Conservation (phyloP, 1,284 basidiomycete species). For the Apiotrichum sp. region DNA sequence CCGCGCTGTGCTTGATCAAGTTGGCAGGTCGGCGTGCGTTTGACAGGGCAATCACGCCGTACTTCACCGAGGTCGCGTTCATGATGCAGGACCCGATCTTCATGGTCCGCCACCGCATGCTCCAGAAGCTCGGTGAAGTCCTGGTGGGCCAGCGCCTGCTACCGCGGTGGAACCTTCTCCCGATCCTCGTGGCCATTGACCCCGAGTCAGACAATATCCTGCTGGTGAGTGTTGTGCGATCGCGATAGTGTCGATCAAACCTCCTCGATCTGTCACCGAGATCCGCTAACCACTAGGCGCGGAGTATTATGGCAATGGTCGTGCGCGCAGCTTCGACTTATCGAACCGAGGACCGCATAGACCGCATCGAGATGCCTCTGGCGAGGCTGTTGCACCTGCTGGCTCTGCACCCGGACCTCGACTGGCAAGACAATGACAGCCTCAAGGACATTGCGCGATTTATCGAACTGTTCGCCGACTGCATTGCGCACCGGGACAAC, state of each 20-base stretch:
- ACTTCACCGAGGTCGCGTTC: conserved; percentile 67
- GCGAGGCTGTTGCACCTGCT: conserved; percentile 79
- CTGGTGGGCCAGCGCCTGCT: conserved; percentile 60
- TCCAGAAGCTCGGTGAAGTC: conserved; percentile 66
- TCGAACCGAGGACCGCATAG: conserved; percentile 55
- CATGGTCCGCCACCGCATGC: conserved; percentile 71
- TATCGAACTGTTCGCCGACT: conserved; percentile 78
- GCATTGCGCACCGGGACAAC: conserved; percentile 68
- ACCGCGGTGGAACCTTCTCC: conserved; percentile 70
- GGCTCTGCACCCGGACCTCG: conserved; percentile 70
- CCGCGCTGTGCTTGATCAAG: conserved; percentile 73
- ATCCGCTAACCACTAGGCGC: conserved; percentile 17
- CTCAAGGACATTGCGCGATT: conserved; percentile 75
- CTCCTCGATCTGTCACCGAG: too few relatives aligned
- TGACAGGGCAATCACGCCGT: conserved; percentile 56
- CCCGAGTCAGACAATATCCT: conserved; percentile 68
- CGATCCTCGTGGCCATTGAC: conserved; percentile 85
- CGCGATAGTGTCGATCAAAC: too few relatives aligned
- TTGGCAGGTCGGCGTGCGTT: conserved; percentile 62
- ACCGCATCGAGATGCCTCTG: conserved; percentile 72
- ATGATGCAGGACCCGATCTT: conserved; percentile 82
- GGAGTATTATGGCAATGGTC: conserved; percentile 18
- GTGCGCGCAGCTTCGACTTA: conserved; percentile 12
- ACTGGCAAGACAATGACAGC: conserved; percentile 50
- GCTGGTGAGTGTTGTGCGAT: conserved; percentile 18